Conservation (phyloP, 2,329 filamentous ascomycete genomes). For the Malbranchea zuffiana region DNA sequence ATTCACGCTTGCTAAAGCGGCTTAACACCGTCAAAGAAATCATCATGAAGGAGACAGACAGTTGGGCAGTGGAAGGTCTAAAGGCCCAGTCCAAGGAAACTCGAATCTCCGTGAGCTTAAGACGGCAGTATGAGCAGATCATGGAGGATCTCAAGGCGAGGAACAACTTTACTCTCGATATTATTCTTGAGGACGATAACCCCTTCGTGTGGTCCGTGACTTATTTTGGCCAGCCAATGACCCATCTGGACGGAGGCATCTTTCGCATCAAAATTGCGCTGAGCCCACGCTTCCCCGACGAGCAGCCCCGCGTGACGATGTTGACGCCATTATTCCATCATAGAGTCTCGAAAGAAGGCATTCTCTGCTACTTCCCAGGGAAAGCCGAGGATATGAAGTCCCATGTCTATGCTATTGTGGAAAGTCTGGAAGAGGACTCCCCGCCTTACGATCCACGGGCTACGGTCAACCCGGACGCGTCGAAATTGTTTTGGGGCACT, state of each 20-base stretch:
- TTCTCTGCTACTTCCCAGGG: slow-evolving; percentile 68
- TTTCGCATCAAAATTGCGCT: slow-evolving; percentile 71
- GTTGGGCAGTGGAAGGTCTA: slow-evolving; percentile 62
- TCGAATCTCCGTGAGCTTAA: slow-evolving; percentile 69
- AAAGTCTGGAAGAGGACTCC: slow-evolving; percentile 72
- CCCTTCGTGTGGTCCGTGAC: slow-evolving; percentile 83
- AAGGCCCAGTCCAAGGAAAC: slow-evolving; percentile 53
- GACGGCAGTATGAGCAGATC: slow-evolving; percentile 75
- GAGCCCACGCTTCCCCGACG: slow-evolving; percentile 74
- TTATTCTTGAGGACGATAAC: slow-evolving; percentile 67
- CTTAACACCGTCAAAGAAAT: slow-evolving; percentile 57
- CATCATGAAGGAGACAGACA: slow-evolving; percentile 58
- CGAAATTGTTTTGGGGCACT: slow-evolving; percentile 75
- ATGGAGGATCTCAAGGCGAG: slow-evolving; percentile 61
- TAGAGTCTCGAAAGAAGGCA: slow-evolving; percentile 67
- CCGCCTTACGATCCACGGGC: slow-evolving; percentile 85
- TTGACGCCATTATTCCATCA: slow-evolving; percentile 80
- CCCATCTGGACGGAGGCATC: slow-evolving; percentile 81
- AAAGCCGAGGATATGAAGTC: slow-evolving; percentile 64
- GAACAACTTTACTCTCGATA: slow-evolving; percentile 59
- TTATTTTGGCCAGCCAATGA: slow-evolving; percentile 86
- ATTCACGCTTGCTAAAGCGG: slow-evolving; percentile 59
- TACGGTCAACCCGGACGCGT: slow-evolving; percentile 74
- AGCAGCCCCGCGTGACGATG: slow-evolving; percentile 74
- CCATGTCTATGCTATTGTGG: slow-evolving; percentile 75